These are phyloP conservation scores for Ascodesmis nigricans DNA, from an alignment of 495 filamentous ascomycete genomes.

Conservation along the genomic window DNA sequence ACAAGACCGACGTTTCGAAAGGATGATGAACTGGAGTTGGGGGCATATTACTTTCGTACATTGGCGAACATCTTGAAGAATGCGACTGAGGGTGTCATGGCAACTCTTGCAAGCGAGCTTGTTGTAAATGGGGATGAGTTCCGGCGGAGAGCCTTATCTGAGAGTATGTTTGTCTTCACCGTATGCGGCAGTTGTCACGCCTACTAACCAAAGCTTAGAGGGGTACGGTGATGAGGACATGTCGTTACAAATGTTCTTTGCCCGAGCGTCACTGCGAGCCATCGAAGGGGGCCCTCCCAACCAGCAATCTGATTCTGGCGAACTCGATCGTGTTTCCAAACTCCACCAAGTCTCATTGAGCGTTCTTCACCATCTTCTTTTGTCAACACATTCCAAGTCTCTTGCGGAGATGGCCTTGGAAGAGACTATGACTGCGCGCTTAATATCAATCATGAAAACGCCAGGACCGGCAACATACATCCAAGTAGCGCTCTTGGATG, in stretches of 20 bases:
- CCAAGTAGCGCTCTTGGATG: slow-evolving; percentile 53
- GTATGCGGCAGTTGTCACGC: neutral
- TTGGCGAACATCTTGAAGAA: slow-evolving; percentile 47
- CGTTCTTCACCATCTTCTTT: slow-evolving; percentile 51
- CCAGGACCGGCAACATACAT: slow-evolving; percentile 37
- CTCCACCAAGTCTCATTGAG: slow-evolving; percentile 49
- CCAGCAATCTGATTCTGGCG: slow-evolving; percentile 22
- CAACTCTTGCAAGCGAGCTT: slow-evolving; percentile 30
- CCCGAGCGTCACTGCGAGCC: slow-evolving; percentile 34
- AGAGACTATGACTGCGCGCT: slow-evolving; percentile 42
- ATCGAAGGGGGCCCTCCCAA: slow-evolving; percentile 28
- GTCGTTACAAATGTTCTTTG: slow-evolving; percentile 38
- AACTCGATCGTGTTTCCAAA: slow-evolving; percentile 29
- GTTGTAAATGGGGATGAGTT: slow-evolving; percentile 14
- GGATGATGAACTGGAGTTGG: slow-evolving; percentile 51
- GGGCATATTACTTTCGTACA: slow-evolving; percentile 54
- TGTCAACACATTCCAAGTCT: slow-evolving; percentile 43
- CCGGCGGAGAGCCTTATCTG: slow-evolving; percentile 5
- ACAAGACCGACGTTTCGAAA: slow-evolving; percentile 17
- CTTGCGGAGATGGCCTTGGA: slow-evolving; percentile 53
- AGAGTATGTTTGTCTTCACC: slow-evolving; percentile 5
- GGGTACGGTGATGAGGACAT: slow-evolving; percentile 29
- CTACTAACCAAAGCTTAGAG: slow-evolving; percentile 22
- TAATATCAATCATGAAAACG: slow-evolving; percentile 39
- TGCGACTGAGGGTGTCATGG: slow-evolving; percentile 38